Conservation (phyloP, 2,329 filamentous ascomycete genomes). For the Aspergillus hortae region DNA sequence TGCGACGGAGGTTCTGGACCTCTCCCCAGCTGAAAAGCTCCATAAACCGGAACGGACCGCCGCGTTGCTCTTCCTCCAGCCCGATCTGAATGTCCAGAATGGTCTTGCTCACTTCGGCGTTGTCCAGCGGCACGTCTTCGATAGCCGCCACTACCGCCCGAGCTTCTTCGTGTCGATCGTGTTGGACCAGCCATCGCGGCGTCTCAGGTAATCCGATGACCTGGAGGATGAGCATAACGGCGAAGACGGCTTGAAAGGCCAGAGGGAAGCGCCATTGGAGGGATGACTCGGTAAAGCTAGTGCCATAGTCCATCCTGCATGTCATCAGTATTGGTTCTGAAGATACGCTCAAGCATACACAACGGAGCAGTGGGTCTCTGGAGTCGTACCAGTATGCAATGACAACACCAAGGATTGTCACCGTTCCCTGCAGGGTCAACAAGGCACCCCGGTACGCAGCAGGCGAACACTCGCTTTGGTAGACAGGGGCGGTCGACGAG, state of each 20-base stretch:
- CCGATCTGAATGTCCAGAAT: slow-evolving; percentile 20
- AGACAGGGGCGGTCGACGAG: slow-evolving; percentile 23
- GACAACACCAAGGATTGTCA: slow-evolving; percentile 22
- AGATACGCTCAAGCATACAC: neutral
- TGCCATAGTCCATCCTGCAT: slow-evolving; percentile 38
- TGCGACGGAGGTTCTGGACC: slow-evolving; percentile 30
- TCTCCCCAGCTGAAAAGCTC: slow-evolving; percentile 33
- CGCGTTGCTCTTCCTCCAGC: slow-evolving; percentile 20
- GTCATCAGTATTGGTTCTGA: neutral
- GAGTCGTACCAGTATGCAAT: slow-evolving; percentile 23
- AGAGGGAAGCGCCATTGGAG: slow-evolving; percentile 30
- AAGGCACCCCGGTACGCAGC: slow-evolving; percentile 21
- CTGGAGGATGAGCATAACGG: slow-evolving; percentile 23
- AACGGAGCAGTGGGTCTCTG: neutral
- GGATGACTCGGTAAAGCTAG: slow-evolving; percentile 36
- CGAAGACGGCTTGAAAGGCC: slow-evolving; percentile 27
- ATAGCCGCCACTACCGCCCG: slow-evolving; percentile 22
- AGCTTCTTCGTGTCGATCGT: slow-evolving; percentile 24
- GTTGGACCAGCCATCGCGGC: slow-evolving; percentile 27
- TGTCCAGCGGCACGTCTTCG: slow-evolving; percentile 8
- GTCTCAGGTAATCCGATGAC: slow-evolving; percentile 27
- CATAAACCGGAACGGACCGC: slow-evolving; percentile 33
- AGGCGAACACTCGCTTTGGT: slow-evolving; percentile 30
- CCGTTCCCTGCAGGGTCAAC: slow-evolving; percentile 23
- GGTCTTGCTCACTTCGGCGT: slow-evolving; percentile 11